Evolutionary conservation across 2,329 filamentous ascomycete genomes (phyloP).

Genomic region (Colletotrichum sp.): DNA sequence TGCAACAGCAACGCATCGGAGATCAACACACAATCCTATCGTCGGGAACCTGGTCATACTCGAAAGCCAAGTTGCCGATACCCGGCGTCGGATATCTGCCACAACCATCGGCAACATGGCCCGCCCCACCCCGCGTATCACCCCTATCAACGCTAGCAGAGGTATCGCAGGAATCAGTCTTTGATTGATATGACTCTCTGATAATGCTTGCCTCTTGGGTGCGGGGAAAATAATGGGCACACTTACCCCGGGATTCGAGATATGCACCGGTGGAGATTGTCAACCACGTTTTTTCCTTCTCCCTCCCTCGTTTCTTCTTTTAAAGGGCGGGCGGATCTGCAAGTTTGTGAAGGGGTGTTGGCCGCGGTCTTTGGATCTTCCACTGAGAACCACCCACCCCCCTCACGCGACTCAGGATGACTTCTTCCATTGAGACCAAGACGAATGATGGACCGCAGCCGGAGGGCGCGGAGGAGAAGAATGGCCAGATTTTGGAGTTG

Average conservation of each 20-base stretch:
- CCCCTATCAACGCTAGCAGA: background rate
- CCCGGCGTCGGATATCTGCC: slow-evolving; percentile 4
- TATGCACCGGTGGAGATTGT: background rate
- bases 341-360: background rate
- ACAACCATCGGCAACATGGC: slow-evolving; percentile 11
- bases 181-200: background rate
- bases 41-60: background rate
- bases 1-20: background rate
- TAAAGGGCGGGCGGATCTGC: background rate
- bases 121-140: slow-evolving; percentile 4
- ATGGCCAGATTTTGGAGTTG: slow-evolving; percentile 20
- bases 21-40: background rate
- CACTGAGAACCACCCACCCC: background rate
- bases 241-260: background rate
- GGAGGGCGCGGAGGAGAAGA: slow-evolving; percentile 14
- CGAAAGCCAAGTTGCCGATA: slow-evolving; percentile 1
- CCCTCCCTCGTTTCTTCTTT: background rate
- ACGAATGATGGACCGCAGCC: background rate
- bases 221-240: slow-evolving; percentile 1
- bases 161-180: background rate
- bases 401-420: background rate
- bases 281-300: background rate
- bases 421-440: background rate
- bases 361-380: background rate
- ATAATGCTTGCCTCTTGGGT: background rate